Evolutionary conservation across 208 protist genomes (phyloP).

Genomic region (Porcisia hertigi): DNA sequence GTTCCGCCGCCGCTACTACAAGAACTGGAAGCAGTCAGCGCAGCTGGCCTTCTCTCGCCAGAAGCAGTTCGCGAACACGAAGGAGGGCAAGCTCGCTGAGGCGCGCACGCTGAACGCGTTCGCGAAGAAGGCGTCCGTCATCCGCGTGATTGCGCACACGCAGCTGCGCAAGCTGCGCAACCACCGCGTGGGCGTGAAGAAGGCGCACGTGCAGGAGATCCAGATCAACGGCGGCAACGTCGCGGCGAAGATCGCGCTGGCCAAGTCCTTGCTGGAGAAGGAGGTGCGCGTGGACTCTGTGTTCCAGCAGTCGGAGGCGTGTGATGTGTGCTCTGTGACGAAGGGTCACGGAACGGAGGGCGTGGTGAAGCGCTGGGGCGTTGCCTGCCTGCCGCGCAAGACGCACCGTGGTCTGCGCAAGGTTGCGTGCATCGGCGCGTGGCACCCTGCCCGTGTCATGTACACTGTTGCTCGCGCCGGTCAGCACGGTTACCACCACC

Average conservation of each 20-base stretch:
- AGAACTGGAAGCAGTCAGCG: conserved; percentile 98
- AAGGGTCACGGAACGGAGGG: conserved; percentile 99
- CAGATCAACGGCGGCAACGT: conserved; percentile 99
- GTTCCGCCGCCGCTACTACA: conserved; percentile 98
- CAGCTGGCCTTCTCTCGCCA: conserved; percentile 98
- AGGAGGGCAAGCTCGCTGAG: conserved; percentile 87
- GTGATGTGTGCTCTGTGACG: conserved; percentile 97
- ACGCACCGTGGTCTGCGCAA: conserved; percentile 99
- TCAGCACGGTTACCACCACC: conserved; percentile 99
- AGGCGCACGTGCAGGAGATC: conserved; percentile 99
- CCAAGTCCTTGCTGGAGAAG: conserved; percentile 95
- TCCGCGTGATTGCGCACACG: conserved; percentile 99
- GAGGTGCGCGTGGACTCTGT: conserved; percentile 93
- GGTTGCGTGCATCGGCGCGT: conserved; percentile 93
- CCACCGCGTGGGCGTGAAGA: conserved; percentile 98
- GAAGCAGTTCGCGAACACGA: conserved; percentile 39
- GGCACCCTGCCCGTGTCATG: conserved; percentile 92
- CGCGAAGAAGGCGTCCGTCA: conserved; percentile 95
- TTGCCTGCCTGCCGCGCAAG: conserved; percentile 97
- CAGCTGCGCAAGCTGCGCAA: conserved; percentile 96
- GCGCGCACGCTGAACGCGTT: conserved; percentile 92
- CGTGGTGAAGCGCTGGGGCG: conserved; percentile 98
- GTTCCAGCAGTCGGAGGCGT: conserved; percentile 96
- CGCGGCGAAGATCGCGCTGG: conserved; percentile 92
- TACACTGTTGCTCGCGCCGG: conserved; percentile 98